Conservation (phyloP, 2,329 filamentous ascomycete genomes). For the Leptographium galeiforme region DNA sequence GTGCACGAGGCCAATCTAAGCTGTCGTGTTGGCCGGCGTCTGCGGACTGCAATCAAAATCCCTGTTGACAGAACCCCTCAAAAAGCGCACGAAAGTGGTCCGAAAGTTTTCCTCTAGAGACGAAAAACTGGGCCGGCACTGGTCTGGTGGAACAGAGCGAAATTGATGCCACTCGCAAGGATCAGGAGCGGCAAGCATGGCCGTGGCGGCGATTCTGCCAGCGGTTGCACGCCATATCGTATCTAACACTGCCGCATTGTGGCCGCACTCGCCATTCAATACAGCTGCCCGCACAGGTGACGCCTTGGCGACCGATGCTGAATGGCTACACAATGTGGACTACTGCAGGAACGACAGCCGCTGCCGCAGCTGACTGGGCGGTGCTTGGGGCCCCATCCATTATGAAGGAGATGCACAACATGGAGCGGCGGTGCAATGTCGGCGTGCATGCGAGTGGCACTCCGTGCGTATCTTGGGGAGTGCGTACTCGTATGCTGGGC, state of each 20-base stretch:
- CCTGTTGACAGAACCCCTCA: not conserved
- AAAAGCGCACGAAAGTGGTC: not conserved
- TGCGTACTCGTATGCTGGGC: no score
- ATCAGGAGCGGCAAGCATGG: not conserved
- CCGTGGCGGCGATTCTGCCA: not conserved
- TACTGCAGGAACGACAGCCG: slow-evolving; percentile 1
- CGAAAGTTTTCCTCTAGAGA: not conserved
- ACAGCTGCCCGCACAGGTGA: no score
- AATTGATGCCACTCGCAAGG: not conserved
- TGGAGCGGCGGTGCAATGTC: no score
- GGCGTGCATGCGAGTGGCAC: no score
- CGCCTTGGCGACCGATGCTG: no score
- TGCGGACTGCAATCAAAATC: not conserved
- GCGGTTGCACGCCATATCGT: no score
- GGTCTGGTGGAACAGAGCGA: not conserved
- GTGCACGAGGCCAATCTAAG: not conserved
- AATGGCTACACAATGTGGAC: not conserved
- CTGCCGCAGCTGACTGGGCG: not conserved
- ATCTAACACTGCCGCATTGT: no score
- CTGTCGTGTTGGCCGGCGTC: not conserved
- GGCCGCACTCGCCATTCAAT: no score
- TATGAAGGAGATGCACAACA: no score
- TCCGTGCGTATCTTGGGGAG: no score
- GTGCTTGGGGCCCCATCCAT: not conserved
- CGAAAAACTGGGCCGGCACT: not conserved